Base-by-base conservation (phyloP, 2,329 filamentous ascomycete species). In the Colletotrichum aenigma region DNA sequence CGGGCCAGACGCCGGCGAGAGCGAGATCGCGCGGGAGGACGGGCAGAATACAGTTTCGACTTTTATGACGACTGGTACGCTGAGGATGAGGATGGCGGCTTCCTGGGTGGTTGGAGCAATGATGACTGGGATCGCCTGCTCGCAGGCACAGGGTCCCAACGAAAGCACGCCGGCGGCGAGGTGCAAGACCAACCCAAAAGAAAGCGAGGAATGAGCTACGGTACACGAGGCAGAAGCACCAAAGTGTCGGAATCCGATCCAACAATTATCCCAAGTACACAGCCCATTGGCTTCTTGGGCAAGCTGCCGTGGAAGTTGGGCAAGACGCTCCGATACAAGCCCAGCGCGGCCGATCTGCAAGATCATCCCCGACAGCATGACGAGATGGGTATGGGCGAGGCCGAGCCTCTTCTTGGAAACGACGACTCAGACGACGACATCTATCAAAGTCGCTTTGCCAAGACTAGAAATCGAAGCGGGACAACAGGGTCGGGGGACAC, bases 11-110 rank as follows among this genome's bases (percentile, higher is more conserved):
- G 95, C 72, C 86, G 88, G 61, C 88, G 93, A 76, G 92, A 95
- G 80, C 91, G 94, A 60, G 89, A 90, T 24, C 87, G 90, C 10
- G 86, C 87, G 28, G 85, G 86, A 76, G 92, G 91, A 4, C 85
- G 92, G 67, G 94, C 96, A 32, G 96, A 98, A 85, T 91, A 94
- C 80, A 96, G 92, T 81, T 98, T 98, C 83, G 96, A 98, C 84
- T 98, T 98, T 83, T 98, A 98, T 86, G 96, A 98, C 84, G 96
- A 98, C 84, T 98, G 96, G 96, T 95, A 98, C 76, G 88, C 90
- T 71, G 90, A 91, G 65, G 87, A 89, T 70, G 84, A 86, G 67
- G 81, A 82, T 34, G 89, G 91, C 66, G 90, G 93, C 1, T 73
- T 77, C 13, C 84, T 96, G 64, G 86, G 96, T 68, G 85, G 92